A percentile compares a stretch with the other conserved stretches of the same genome.
Evolutionary conservation across 1,284 basidiomycete species (phyloP).

Genomic region (Marasmius sp.): DNA sequence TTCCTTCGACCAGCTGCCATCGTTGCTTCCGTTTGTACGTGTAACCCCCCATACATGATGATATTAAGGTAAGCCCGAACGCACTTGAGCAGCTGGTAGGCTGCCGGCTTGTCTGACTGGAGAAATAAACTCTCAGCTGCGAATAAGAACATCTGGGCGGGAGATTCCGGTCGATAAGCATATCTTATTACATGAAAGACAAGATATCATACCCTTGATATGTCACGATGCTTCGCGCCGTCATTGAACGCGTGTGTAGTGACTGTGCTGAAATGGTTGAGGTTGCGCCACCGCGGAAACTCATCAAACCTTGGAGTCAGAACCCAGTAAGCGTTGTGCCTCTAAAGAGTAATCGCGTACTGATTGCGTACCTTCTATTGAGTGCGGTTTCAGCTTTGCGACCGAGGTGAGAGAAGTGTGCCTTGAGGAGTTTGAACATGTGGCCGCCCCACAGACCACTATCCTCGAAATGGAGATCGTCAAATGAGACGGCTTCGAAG

Average conservation of each 20-base stretch:
- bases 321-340: not conserved
- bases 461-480: slow-evolving; percentile 15
- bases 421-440: slow-evolving; percentile 12
- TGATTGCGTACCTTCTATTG: slow-evolving; percentile 11
- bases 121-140: not conserved
- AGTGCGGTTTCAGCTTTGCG: slow-evolving; percentile 4
- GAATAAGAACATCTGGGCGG: slow-evolving; percentile 7
- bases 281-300: slow-evolving; percentile 33
- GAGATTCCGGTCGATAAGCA: not conserved
- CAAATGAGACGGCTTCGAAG: slow-evolving; percentile 14
- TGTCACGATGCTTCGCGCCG: slow-evolving; percentile 35
- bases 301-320: slow-evolving; percentile 17
- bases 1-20: not conserved
- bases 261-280: slow-evolving; percentile 36
- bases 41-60: slow-evolving; percentile 4
- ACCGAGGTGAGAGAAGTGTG: slow-evolving; percentile 1
- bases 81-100: slow-evolving; percentile 2
- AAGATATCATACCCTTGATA: slow-evolving; percentile 22
- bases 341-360: not conserved
- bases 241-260: slow-evolving; percentile 32
- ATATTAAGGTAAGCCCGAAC: slow-evolving; percentile 7
- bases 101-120: not conserved
- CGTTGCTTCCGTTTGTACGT: slow-evolving; percentile 1
- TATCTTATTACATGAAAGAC: not conserved
- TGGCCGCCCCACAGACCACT: slow-evolving; percentile 17